Percentiles rank a stretch among this genome's conserved stretches.
These are phyloP conservation scores for Leucogyrophana mollusca DNA, from an alignment of 768 basidiomycete species.

Conservation along the genomic window DNA sequence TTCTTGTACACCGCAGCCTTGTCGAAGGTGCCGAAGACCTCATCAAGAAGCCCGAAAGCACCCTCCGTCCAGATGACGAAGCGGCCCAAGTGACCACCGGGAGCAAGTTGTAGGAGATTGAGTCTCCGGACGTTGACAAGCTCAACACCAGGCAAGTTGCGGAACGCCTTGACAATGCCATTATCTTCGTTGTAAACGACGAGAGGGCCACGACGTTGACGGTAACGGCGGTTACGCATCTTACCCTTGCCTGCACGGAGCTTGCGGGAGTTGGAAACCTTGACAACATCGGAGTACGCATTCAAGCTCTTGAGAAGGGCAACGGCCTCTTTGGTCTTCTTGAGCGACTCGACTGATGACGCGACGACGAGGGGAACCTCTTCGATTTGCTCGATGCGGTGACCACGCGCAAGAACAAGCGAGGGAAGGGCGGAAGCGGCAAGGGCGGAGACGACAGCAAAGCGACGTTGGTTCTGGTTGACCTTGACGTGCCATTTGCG, in stretches of 20 bases:
- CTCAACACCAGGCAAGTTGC: conserved; percentile 98
- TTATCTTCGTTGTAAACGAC: conserved; percentile 97
- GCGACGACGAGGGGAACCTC: conserved; percentile 95
- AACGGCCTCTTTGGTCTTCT: conserved; percentile 97
- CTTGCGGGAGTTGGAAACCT: conserved; percentile 97
- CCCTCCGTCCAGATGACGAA: conserved; percentile 99
- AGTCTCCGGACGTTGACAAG: conserved; percentile 90
- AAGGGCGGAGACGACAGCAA: conserved; percentile 95
- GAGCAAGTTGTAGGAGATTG: conserved; percentile 98
- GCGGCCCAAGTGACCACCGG: conserved; percentile 98
- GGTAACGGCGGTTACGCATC: conserved; percentile 93
- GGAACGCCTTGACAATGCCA: conserved; percentile 97
- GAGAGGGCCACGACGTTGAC: conserved; percentile 96
- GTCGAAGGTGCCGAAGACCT: conserved; percentile 94
- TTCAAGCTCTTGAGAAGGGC: conserved; percentile 86
- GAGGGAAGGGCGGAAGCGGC: conserved; percentile 96
- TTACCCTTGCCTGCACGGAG: conserved; percentile 97
- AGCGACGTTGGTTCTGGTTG: conserved; percentile 98
- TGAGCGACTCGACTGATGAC: conserved; percentile 77
- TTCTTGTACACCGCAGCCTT: conserved; percentile 85
- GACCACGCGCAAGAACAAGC: conserved; percentile 97
- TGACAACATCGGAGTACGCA: conserved; percentile 91
- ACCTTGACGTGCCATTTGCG: conserved; percentile 99
- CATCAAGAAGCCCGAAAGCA: conserved; percentile 90
- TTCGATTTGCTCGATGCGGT: conserved; percentile 95